phyloP scores from a whole-genome alignment of 2,329 filamentous ascomycete genomes.

The Grosmannia serpens region DNA sequence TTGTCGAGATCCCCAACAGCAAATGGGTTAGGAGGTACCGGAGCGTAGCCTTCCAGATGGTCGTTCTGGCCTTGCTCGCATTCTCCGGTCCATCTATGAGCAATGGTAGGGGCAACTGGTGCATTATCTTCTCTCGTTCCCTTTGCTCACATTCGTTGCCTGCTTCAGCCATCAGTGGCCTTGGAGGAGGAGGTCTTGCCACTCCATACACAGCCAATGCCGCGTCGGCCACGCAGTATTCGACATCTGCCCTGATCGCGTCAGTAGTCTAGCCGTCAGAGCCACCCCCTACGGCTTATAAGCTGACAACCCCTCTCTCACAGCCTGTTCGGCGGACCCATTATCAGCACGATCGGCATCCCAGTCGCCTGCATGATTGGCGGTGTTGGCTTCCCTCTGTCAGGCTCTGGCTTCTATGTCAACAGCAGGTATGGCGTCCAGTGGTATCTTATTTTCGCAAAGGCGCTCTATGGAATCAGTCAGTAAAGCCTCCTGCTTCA shows the following conservation, averaged over 20 bases:
- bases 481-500: background rate
- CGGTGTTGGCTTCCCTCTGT: background rate
- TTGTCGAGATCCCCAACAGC: background rate
- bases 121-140: background rate
- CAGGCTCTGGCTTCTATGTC: conserved; percentile 1
- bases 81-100: conserved; percentile 1
- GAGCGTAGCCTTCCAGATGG: conserved; percentile 1
- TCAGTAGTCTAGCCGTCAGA: background rate
- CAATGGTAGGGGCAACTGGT: background rate
- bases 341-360: background rate
- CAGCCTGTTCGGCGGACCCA: background rate
- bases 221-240: conserved; percentile 1
- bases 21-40: background rate
- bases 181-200: conserved; percentile 1
- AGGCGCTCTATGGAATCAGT: conserved; percentile 1
- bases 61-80: background rate
- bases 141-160: background rate
- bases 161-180: background rate
- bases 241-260: background rate
- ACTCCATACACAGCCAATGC: background rate
- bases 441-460: conserved; percentile 2
- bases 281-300: no score
- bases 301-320: background rate
- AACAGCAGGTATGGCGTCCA: conserved; percentile 1
- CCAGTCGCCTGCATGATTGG: background rate